Base-by-base conservation (phyloP, 1,284 basidiomycete genomes). In the Rhodotorula sp. region DNA sequence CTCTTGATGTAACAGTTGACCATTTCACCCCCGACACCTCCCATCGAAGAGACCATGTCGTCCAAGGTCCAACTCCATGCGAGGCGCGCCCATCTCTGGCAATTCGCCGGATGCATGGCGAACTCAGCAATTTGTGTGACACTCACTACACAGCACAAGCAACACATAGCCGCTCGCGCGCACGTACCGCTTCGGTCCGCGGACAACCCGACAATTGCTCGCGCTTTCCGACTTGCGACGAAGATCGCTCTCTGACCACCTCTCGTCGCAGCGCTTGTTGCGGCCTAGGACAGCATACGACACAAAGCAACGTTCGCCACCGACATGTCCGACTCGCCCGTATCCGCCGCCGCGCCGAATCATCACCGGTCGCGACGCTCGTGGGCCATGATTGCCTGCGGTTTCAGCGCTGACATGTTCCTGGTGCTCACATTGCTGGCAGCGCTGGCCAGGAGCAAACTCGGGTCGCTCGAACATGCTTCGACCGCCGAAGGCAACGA, bases 401-500 rank as follows among this genome's bases (percentile, higher is more conserved):
- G 47, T 10, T 43, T n/a, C 6, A 49, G 38, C 31, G n/a, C n/a
- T 18, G n/a, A 14, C 4, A 26, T 57, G 3, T 23, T 34, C 38
- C 23, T 55, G 8, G 55, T 64, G 18, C 47, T 57, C 31, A 19
- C 31, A 5, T 28, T 47, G 54, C 26, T 55, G 54, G 60, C 60
- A 5, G 31, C 34, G 5, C 34, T 38, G 21, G 47, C 62, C 28
- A 23, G 62, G 5, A 21, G 47, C 21, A 21, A 34, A 26, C 21
- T 64, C 16, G 45, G 47, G 7, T 19, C 21, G 1, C 31, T 64
- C 26, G 55, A 38, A 28, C 12, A 18, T 2, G 55, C 62, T 6
- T 49, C 62, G 55, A 64, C 55, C 2, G 45, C 61, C 12, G 62
- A 64, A 28, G 62, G 62, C 0, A 49, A 34, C 23, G 31, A 57